Conservation (phyloP, 2,329 filamentous ascomycete genomes). For the Hypoxylon rubiginosum region DNA sequence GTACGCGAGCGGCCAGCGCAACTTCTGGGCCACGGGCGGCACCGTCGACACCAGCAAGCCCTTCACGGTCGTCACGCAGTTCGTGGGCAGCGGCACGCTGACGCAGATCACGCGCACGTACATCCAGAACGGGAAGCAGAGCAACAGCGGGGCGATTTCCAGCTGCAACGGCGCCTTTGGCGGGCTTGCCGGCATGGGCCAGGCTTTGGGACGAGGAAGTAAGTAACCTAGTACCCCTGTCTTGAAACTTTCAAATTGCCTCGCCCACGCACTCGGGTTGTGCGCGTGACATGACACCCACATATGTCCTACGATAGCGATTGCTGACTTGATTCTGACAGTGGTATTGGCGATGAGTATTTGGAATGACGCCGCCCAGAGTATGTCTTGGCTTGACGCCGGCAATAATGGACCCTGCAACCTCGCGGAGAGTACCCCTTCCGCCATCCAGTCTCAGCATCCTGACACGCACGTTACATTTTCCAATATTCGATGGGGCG, state of each 20-base stretch:
- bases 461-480: constrained; percentile 35
- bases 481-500: constrained; percentile 37
- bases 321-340: constrained; percentile 20
- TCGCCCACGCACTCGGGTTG: no score
- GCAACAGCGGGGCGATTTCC: constrained; percentile 21
- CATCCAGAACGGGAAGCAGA: constrained; percentile 31
- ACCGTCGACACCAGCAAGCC: constrained; percentile 34
- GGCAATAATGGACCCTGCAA: constrained; percentile 33
- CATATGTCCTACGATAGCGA: no score
- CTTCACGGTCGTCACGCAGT: constrained; percentile 33
- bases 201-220: constrained; percentile 36
- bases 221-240: no score
- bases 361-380: constrained; percentile 36
- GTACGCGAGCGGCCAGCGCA: constrained; percentile 34
- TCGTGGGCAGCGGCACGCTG: constrained; percentile 26
- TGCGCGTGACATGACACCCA: no score
- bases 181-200: constrained; percentile 32
- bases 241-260: no score
- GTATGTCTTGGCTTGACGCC: constrained; percentile 37
- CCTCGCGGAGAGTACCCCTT: constrained; percentile 30
- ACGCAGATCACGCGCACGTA: constrained; percentile 26
- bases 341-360: constrained; percentile 39
- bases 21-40: constrained; percentile 30
- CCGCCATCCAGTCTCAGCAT: constrained; percentile 31
- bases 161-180: constrained; percentile 21